Evolutionary conservation across 805 yeast genomes (phyloP).

Genomic region (Jamesozyma lodderae): DNA sequence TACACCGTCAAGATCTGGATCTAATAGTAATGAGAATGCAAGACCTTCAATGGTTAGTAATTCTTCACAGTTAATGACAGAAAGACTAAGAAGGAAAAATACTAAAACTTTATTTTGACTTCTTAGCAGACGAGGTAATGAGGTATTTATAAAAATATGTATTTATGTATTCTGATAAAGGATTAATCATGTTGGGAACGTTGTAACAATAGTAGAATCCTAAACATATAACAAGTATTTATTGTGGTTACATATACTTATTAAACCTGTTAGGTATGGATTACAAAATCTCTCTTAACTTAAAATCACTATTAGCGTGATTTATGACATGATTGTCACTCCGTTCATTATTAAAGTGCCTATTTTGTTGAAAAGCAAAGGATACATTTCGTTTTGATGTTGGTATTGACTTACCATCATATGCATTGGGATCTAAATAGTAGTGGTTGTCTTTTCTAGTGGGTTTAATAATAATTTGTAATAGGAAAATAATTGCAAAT

Average conservation of each 20-base stretch:
- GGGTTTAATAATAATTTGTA: slow-evolving; percentile 75
- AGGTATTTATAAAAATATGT: no score
- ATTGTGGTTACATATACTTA: background rate
- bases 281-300: background rate
- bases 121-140: no score
- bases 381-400: background rate
- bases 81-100: slow-evolving; percentile 21
- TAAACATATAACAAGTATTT: no score
- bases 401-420: background rate
- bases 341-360: background rate
- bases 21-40: background rate
- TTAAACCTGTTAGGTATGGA: background rate
- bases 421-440: no score
- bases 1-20: background rate
- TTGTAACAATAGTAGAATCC: no score
- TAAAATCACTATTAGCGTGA: background rate
- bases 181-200: background rate
- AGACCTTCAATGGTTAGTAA: slow-evolving; percentile 1
- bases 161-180: no score
- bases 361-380: no score
- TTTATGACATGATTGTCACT: background rate
- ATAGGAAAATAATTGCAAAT: slow-evolving; percentile 64
- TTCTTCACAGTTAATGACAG: slow-evolving; percentile 26
- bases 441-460: slow-evolving; percentile 71
- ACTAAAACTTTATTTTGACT: slow-evolving; percentile 8